Evolutionary conservation across 176 grass and related monocot species (phyloP).

Genomic region (Olyra latifolia): DNA sequence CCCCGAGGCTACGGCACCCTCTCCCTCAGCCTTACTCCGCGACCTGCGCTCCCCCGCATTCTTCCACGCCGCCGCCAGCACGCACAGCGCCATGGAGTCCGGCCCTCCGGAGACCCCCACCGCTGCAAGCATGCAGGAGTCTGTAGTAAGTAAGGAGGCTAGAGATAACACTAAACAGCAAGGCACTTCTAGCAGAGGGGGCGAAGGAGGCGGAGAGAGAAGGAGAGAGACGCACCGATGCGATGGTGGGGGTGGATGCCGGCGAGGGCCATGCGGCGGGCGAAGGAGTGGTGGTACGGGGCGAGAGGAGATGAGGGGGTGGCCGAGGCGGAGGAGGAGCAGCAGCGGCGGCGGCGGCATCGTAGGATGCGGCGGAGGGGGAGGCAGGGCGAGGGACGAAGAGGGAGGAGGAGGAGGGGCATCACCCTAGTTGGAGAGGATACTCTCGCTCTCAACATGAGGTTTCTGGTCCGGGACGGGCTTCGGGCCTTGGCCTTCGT

Average conservation of each 20-base stretch:
- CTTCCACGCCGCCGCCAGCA: slow-evolving; percentile 76
- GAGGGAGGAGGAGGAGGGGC: slow-evolving; percentile 14
- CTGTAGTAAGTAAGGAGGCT: background rate
- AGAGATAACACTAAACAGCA: background rate
- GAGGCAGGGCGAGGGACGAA: slow-evolving; percentile 35
- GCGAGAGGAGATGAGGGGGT: slow-evolving; percentile 3
- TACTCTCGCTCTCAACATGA: background rate
- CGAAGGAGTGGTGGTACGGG: slow-evolving; percentile 58
- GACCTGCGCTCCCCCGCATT: slow-evolving; percentile 29
- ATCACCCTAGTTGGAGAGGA: slow-evolving; percentile 13
- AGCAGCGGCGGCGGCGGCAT: slow-evolving; percentile 23
- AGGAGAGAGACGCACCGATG: slow-evolving; percentile 53
- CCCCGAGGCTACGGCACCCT: background rate
- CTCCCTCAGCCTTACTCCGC: slow-evolving; percentile 5
- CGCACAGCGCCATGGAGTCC: slow-evolving; percentile 89
- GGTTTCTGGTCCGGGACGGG: too few relatives aligned
- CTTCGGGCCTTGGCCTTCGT: too few relatives aligned
- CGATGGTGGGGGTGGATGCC: slow-evolving; percentile 80
- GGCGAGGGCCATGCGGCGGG: slow-evolving; percentile 71
- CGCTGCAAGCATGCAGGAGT: slow-evolving; percentile 33
- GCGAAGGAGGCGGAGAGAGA: background rate
- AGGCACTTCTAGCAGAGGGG: background rate
- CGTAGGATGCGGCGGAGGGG: slow-evolving; percentile 56
- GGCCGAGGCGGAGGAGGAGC: background rate
- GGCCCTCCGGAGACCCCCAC: slow-evolving; percentile 90